Evolutionary conservation across 768 basidiomycete genomes (phyloP).

Genomic region (Candolleomyces eurysporus): DNA sequence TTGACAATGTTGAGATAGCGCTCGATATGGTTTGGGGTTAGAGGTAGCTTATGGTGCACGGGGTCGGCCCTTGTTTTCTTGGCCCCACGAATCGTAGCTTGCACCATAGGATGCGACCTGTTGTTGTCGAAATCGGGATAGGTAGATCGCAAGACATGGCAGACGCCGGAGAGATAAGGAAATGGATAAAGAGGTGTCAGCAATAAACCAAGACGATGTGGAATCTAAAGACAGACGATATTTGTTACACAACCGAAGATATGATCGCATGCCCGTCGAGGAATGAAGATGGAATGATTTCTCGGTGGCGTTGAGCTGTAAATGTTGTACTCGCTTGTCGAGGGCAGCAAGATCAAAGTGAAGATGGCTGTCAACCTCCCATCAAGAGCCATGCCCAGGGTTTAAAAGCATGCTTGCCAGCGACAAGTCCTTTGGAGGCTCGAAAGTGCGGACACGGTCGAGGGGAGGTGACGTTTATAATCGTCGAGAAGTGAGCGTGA

Average conservation of each 20-base stretch:
- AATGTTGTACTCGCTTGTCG: constrained; percentile 11
- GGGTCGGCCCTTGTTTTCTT: constrained; percentile 19
- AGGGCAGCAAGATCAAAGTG: constrained; percentile 12
- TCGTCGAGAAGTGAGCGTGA: constrained; percentile 15
- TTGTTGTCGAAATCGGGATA: constrained; percentile 22
- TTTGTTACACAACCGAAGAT: too few species aligned
- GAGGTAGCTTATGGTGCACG: constrained; percentile 18
- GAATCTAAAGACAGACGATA: too few species aligned
- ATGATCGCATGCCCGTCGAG: too few species aligned
- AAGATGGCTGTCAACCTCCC: constrained; percentile 3
- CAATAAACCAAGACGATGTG: too few species aligned
- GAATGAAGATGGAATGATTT: constrained; percentile 11
- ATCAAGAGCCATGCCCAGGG: constrained; percentile 9
- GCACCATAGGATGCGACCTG: constrained; percentile 15
- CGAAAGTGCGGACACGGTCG: constrained; percentile 17
- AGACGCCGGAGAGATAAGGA: constrained; percentile 24
- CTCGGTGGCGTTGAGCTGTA: constrained; percentile 20
- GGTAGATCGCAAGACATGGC: constrained; percentile 19
- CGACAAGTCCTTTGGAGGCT: constrained; percentile 15
- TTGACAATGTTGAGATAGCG: constrained; percentile 13
- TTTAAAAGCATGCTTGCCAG: constrained; percentile 18
- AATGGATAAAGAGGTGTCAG: constrained; percentile 16
- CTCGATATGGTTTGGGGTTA: constrained; percentile 15
- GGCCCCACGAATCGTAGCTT: constrained; percentile 17
- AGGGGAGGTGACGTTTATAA: background rate